phyloP scores from a whole-genome alignment of 441 rosid genomes.

The Eruca vesicaria region DNA sequence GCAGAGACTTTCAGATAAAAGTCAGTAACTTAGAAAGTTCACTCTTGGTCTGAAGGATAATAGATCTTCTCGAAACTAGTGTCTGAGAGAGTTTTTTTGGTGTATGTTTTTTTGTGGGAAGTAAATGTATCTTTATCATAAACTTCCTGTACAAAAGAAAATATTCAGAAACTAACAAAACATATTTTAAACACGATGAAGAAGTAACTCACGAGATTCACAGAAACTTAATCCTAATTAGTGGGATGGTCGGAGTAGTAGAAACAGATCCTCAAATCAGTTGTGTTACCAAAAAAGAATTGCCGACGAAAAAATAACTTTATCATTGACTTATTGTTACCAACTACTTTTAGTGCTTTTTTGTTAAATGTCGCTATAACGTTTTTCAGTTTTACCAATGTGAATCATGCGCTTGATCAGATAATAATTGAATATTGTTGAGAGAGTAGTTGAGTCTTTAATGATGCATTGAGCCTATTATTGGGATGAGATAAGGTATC shows the following conservation, averaged over 20 bases:
- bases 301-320: too few species aligned
- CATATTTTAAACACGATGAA: neutral
- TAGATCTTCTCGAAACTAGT: too few species aligned
- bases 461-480: neutral
- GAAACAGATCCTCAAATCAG: too few species aligned
- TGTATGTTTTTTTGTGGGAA: too few species aligned
- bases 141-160: conserved; percentile 18
- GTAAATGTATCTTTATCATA: conserved; percentile 27
- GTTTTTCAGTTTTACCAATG: neutral
- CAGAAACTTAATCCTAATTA: too few species aligned
- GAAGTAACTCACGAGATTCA: conserved; percentile 43
- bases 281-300: too few species aligned
- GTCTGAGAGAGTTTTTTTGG: too few species aligned
- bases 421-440: neutral
- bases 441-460: neutral
- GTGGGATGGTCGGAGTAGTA: too few species aligned
- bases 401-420: neutral
- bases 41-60: too few species aligned
- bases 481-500: neutral
- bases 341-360: neutral
- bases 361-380: neutral
- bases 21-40: too few species aligned
- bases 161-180: neutral
- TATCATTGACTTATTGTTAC: too few species aligned
- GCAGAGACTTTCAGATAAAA: too few species aligned